Conservation (phyloP, 805 yeast species). For the Saturnispora dispora region DNA sequence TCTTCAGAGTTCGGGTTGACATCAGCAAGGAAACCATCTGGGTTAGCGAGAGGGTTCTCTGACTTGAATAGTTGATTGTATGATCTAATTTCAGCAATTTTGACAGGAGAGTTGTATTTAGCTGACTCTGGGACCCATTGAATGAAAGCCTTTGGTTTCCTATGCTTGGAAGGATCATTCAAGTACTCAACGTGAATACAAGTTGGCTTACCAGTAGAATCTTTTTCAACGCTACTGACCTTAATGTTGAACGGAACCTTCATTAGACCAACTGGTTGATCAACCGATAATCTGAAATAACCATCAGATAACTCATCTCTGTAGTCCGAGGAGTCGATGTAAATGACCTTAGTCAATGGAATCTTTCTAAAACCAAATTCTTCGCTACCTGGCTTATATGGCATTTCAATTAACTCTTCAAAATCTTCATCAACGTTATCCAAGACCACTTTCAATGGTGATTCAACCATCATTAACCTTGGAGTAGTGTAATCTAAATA, state of each 20-base stretch:
- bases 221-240: constrained; percentile 59
- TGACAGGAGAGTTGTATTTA: constrained; percentile 53
- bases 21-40: constrained; percentile 82
- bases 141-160: constrained; percentile 90
- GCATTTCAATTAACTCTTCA: constrained; percentile 63
- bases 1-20: constrained; percentile 74
- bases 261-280: constrained; percentile 90
- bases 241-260: constrained; percentile 79
- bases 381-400: constrained; percentile 80
- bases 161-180: constrained; percentile 42
- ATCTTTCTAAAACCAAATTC: constrained; percentile 68
- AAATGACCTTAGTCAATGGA: constrained; percentile 67
- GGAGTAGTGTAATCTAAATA: constrained; percentile 89
- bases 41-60: constrained; percentile 83
- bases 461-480: constrained; percentile 84
- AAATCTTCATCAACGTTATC: constrained; percentile 74
- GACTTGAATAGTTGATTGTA: constrained; percentile 82
- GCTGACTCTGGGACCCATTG: constrained; percentile 87
- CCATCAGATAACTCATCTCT: constrained; percentile 57
- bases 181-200: constrained; percentile 76
- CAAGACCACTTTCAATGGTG: constrained; percentile 75
- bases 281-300: constrained; percentile 88
- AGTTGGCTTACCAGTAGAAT: constrained; percentile 50
- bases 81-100: constrained; percentile 68
- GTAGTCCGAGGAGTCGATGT: constrained; percentile 85